Evolutionary conservation across 306 rosid genomes (phyloP).

Genomic region (Cicer cuneatum): DNA sequence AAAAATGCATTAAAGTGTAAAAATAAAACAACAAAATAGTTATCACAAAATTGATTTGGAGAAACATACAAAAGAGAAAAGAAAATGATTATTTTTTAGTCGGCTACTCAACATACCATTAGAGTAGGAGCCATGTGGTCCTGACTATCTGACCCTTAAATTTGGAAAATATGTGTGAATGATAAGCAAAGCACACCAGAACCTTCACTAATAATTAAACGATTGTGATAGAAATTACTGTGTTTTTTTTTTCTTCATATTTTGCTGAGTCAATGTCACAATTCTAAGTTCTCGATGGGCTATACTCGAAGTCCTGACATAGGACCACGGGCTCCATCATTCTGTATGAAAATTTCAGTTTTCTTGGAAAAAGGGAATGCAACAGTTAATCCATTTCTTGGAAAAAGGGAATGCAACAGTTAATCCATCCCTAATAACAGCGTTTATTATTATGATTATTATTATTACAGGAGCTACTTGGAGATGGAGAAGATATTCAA

Average conservation of each 20-base stretch:
- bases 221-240: not conserved
- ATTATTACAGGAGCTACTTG: constrained; percentile 69
- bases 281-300: not conserved
- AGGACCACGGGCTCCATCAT: constrained; percentile 1
- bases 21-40: no score
- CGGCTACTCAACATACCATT: no score
- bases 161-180: not conserved
- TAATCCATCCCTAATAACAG: constrained; percentile 17
- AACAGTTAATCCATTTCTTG: not conserved
- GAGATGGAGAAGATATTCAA: constrained; percentile 87
- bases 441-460: not conserved
- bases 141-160: no score
- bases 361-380: not conserved
- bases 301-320: not conserved
- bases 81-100: no score
- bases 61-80: no score
- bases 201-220: not conserved
- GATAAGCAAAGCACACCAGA: not conserved
- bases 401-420: not conserved
- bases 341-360: not conserved
- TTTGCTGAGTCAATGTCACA: not conserved
- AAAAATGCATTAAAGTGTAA: no score
- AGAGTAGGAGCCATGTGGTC: not conserved
- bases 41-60: no score
- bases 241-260: not conserved